Evolutionary conservation across 768 basidiomycete species (phyloP).

Genomic region (Cyclocybe aegerita): DNA sequence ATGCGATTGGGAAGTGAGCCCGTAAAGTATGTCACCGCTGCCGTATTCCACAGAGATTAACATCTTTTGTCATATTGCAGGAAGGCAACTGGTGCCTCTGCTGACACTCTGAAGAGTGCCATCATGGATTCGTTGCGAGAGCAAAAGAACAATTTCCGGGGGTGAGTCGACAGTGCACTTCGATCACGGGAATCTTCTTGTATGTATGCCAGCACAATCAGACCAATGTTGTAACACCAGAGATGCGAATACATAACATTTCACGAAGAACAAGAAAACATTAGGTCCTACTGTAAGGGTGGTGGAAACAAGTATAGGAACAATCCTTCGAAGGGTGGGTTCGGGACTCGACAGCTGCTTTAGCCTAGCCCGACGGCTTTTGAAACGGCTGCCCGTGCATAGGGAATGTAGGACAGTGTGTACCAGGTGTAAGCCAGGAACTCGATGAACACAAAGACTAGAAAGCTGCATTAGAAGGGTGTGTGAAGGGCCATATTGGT

Average conservation of each 20-base stretch:
- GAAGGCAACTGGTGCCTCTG: constrained; percentile 41
- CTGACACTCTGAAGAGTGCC: constrained; percentile 43
- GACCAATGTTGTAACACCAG: constrained; percentile 12
- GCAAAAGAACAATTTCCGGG: constrained; percentile 82
- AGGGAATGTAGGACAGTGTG: constrained; percentile 86
- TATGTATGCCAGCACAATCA: constrained; percentile 6
- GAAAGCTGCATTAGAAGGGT: constrained; percentile 5
- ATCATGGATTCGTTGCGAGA: constrained; percentile 78
- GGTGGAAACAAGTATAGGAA: neutral
- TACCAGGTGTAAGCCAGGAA: constrained; percentile 94
- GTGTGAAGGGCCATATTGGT: neutral
- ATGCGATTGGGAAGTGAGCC: constrained; percentile 72
- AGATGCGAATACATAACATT: neutral
- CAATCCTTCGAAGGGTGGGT: neutral
- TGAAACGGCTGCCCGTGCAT: constrained; percentile 74
- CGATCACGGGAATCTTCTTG: neutral
- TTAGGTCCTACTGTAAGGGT: neutral
- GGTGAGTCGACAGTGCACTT: constrained; percentile 35
- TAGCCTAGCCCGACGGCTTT: constrained; percentile 57
- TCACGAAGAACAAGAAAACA: neutral
- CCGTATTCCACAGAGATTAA: neutral
- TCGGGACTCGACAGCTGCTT: constrained; percentile 1
- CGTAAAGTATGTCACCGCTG: constrained; percentile 52
- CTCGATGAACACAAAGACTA: constrained; percentile 90
- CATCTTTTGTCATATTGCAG: constrained; percentile 33